Base-by-base conservation (phyloP, 2,329 filamentous ascomycete genomes). In the Rhynchosporium secalis region DNA sequence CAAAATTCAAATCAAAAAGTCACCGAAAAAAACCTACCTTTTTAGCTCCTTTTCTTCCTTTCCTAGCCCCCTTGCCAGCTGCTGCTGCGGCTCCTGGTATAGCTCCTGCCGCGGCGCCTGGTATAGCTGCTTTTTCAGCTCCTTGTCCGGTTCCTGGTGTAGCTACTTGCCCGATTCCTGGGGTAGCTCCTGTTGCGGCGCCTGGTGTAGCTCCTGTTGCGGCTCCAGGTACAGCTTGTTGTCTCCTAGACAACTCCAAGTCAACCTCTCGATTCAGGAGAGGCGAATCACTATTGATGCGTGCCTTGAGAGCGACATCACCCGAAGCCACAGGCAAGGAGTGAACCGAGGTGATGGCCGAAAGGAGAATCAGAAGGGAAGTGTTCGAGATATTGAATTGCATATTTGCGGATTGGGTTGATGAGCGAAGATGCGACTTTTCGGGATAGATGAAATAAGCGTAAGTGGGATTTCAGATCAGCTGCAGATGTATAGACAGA, bases 331-430 rank as follows among this genome's bases (percentile, higher is more conserved):
- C 49, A 3, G 58, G 58, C 7, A 48, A 60, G 9, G 58, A 54
- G 20, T 60, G 40, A 7, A 60, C 58, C 15, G 58, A 60, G 8
- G 55, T 40, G 9, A 60, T 60, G 31, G 58, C 58, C 15, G 58
- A 60, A 28, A 60, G 6, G 29, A 60, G 40, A 41, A 60, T n/a
- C 29, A 60, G 49, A 15, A 60, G 26, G n/a, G 58, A 60, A 4
- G 58, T 33, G 4, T 48, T 46, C 47, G 40, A 49, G 12, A 60
- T 40, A n/a, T 51, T 60, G 48, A 60, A 49, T 28, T 60, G 58
- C 58, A 60, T 60, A 20, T 29, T 60, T 36, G 58, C 38, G n/a
- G 20, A 10, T 38, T 28, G 2, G n/a, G 10, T 54, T 54, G 43
- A 20, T 20, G 20, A 5, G 4, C 12, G 41, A 45, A n/a, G 12